phyloP scores from a whole-genome alignment of 441 rosid species.

The Manihot esculenta region DNA sequence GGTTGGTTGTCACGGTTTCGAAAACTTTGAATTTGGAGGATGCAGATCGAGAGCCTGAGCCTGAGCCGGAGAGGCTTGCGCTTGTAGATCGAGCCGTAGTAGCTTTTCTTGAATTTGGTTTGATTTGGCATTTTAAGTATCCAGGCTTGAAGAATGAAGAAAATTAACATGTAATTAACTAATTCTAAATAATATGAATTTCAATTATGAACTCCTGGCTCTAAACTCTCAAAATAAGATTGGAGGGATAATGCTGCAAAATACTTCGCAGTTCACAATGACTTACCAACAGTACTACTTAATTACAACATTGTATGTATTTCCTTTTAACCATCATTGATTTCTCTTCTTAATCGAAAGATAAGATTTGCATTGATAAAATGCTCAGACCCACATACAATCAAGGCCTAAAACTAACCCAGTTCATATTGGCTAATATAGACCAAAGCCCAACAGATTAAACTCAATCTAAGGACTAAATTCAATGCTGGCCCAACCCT shows the following conservation, averaged over 20 bases:
- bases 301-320: too few relatives aligned
- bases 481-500: too few relatives aligned
- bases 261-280: not conserved
- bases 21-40: not conserved
- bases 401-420: too few relatives aligned
- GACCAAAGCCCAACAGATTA: too few relatives aligned
- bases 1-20: constrained; percentile 27
- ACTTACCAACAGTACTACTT: not conserved
- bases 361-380: not conserved
- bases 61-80: not conserved
- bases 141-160: too few relatives aligned
- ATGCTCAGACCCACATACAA: too few relatives aligned
- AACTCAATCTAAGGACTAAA: too few relatives aligned
- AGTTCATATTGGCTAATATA: too few relatives aligned
- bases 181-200: too few relatives aligned
- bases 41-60: not conserved
- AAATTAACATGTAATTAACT: not conserved
- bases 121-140: not conserved
- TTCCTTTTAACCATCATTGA: not conserved
- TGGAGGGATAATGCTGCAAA: too few relatives aligned
- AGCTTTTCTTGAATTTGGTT: not conserved
- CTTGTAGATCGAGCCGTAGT: too few relatives aligned
- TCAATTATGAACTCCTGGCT: too few relatives aligned
- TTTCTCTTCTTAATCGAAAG: not conserved
- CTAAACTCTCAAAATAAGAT: not conserved